phyloP scores from a whole-genome alignment of 768 basidiomycete species.

The Cystofilobasidium bisporidii region DNA sequence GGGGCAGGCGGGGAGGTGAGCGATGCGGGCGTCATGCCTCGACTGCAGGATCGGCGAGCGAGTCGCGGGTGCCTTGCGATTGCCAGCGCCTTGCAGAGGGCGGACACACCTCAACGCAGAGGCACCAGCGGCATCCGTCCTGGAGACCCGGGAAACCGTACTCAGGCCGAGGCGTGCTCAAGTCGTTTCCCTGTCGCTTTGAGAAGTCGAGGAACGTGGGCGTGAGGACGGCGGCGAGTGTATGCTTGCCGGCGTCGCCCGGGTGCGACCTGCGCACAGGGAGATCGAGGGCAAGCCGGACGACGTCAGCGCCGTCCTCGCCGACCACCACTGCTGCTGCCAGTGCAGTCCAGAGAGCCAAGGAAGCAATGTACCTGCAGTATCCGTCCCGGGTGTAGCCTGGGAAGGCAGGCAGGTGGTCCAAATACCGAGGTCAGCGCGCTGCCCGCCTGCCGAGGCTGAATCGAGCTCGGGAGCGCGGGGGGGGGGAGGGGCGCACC shows the following conservation, averaged over 20 bases:
- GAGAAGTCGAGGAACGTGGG: conserved; percentile 18
- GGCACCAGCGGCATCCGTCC: conserved; percentile 21
- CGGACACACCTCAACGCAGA: conserved; percentile 13
- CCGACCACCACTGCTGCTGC: no score
- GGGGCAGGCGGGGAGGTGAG: no score
- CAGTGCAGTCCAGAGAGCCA: neutral
- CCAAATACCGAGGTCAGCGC: neutral
- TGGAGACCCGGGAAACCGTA: conserved; percentile 18
- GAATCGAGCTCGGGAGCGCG: neutral
- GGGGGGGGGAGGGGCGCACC: neutral
- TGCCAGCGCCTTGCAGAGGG: no score
- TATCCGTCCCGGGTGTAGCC: conserved; percentile 11
- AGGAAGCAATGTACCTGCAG: conserved; percentile 5
- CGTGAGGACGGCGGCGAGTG: conserved; percentile 17
- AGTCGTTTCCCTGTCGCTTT: conserved; percentile 20
- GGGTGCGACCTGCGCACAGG: conserved; percentile 14
- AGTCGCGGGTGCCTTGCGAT: no score
- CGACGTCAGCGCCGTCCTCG: no score
- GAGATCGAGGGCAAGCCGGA: neutral
- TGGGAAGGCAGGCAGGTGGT: no score
- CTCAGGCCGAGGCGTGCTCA: conserved; percentile 16
- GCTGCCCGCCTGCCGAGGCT: no score
- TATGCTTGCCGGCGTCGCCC: conserved; percentile 16
- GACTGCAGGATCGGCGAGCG: no score
- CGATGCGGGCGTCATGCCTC: neutral